Evolutionary conservation across 345 rosid genomes (phyloP).

Genomic region (Salix suchowensis): DNA sequence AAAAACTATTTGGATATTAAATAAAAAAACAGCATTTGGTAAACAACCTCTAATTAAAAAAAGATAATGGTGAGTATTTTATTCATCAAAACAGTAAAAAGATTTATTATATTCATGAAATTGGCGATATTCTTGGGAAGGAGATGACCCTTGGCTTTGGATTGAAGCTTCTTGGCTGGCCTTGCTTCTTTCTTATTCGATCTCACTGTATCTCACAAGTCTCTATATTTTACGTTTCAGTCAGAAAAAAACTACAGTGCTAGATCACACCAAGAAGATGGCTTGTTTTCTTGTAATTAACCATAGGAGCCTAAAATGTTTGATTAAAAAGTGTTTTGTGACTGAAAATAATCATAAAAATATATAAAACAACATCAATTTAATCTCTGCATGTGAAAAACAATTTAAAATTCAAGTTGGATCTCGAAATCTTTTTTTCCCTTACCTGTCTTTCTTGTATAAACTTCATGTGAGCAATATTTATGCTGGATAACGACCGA

Average conservation of each 20-base stretch:
- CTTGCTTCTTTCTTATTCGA: background rate
- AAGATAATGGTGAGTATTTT: too few relatives aligned
- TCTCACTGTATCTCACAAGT: background rate
- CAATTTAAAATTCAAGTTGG: too few relatives aligned
- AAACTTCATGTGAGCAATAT: too few relatives aligned
- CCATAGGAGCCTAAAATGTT: background rate
- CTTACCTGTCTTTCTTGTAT: too few relatives aligned
- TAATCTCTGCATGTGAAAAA: too few relatives aligned
- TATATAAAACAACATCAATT: too few relatives aligned
- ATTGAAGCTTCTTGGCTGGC: constrained; percentile 2
- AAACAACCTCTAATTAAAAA: background rate
- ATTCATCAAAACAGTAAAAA: too few relatives aligned
- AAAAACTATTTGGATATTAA: background rate
- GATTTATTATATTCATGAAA: background rate
- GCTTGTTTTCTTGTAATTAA: background rate
- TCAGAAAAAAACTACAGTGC: background rate
- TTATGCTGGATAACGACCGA: background rate
- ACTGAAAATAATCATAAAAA: too few relatives aligned
- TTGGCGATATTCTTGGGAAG: background rate
- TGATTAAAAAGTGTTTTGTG: background rate
- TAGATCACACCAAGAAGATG: background rate
- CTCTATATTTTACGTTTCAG: background rate
- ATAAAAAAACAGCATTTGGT: background rate
- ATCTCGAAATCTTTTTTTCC: too few relatives aligned
- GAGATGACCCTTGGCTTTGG: background rate